Base-by-base conservation (phyloP, 345 rosid genomes). In the Salix purpurea region DNA sequence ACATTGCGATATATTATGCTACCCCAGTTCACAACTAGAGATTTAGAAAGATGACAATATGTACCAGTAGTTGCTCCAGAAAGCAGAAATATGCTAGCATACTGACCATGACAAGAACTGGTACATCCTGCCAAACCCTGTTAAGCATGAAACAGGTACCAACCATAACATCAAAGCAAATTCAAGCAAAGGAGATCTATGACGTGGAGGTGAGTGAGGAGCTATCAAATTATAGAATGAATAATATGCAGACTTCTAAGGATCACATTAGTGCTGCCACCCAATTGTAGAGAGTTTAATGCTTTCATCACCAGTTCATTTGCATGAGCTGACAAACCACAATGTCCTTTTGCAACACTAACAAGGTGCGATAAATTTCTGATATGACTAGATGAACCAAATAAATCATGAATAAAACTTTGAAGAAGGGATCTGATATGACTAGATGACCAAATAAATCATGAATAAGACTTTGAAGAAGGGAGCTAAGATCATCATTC, bases 1-100 rank as follows among this genome's bases (percentile, higher is more conserved):
- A 15, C 68, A 6, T 65, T 30, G n/a, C 13, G 5, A 7, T 65
- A n/a, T n/a, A 30, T 9, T 21, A 56, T 56, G 62, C 26, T 56
- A n/a, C 62, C 62, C 62, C 62, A 56, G 14, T 56, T 56, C 62
- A 56, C 3, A 3, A 56, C 13, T 4, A 56, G 14, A 56, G 24
- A 56, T 56, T 23, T 7, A 28, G n/a, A 42, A 19, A 46, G n/a
- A 70, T 16, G 69, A 60, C 15, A 5, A 46, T 48, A 65, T 24
- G 12, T 75, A 88, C 78, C 86, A 91, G 79, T 77, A 91, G 85
- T 80, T 89, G 90, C 87, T 89, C 95, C 50, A 91, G 77, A 80
- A 88, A 87, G 83, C 89, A 88, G 65, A 89, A 89, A 80, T 91
- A 91, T 3, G 89, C 91, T 39, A 91, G 88, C 89, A 89, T 88